Conservation (phyloP, 768 basidiomycete species). For the Boletus sp. region DNA sequence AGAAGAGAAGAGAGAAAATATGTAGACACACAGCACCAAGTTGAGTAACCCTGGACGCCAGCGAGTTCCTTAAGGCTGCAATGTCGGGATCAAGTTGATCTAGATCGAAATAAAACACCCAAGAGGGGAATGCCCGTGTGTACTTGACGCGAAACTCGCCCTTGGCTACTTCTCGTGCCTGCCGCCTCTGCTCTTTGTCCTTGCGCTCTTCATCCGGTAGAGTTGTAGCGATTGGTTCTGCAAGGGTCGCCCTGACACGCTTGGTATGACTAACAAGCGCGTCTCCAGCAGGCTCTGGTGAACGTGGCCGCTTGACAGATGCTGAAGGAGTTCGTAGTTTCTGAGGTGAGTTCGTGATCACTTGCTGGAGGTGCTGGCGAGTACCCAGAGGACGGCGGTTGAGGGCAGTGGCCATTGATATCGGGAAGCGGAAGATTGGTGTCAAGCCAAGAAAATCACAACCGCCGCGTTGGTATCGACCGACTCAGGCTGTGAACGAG, state of each 20-base stretch:
- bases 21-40: constrained; percentile 71
- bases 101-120: constrained; percentile 84
- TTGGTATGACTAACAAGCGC: constrained; percentile 33
- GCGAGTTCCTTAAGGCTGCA: constrained; percentile 34
- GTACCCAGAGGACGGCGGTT: constrained; percentile 48
- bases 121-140: constrained; percentile 76
- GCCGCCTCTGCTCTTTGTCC: constrained; percentile 45
- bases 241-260: constrained; percentile 39
- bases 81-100: constrained; percentile 40
- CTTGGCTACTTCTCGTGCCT: constrained; percentile 54
- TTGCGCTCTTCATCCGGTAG: constrained; percentile 38
- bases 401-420: constrained; percentile 41
- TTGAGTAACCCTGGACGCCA: constrained; percentile 56
- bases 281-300: constrained; percentile 46
- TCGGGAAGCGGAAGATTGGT: not conserved
- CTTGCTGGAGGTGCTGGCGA: constrained; percentile 38
- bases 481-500: not conserved
- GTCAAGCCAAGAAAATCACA: constrained; percentile 5
- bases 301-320: constrained; percentile 47
- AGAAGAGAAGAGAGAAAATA: not conserved
- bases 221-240: constrained; percentile 19
- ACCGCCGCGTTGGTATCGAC: not conserved
- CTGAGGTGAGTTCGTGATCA: constrained; percentile 34
- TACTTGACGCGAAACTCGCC: constrained; percentile 83
- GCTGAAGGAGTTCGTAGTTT: constrained; percentile 32